Evolutionary conservation across 495 filamentous ascomycete species (phyloP).

Genomic region (Mytilinidion resinicola): DNA sequence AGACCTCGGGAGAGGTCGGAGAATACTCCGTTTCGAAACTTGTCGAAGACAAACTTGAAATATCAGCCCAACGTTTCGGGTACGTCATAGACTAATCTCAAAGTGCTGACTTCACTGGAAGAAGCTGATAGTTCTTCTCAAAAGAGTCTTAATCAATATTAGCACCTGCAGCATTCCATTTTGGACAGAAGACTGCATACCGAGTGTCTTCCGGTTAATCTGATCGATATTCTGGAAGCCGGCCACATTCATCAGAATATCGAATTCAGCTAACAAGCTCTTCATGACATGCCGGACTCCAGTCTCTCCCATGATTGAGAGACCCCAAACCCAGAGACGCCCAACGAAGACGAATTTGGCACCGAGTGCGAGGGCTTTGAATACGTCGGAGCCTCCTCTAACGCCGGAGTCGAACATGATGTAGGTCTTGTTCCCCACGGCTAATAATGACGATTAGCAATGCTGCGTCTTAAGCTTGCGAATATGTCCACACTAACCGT

Average conservation of each 20-base stretch:
- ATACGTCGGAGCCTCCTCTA: slow-evolving; percentile 43
- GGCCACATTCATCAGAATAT: slow-evolving; percentile 60
- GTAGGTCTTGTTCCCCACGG: slow-evolving; percentile 41
- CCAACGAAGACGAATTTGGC: slow-evolving; percentile 50
- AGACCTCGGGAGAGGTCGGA: no score
- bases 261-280: slow-evolving; percentile 58
- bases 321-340: slow-evolving; percentile 44
- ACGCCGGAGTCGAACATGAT: slow-evolving; percentile 48
- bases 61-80: no score
- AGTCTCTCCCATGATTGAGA: slow-evolving; percentile 47
- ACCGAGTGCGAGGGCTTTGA: slow-evolving; percentile 49
- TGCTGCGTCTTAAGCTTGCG: no score
- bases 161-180: slow-evolving; percentile 5
- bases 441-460: neutral
- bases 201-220: slow-evolving; percentile 42
- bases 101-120: slow-evolving; percentile 19
- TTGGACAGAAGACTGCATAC: slow-evolving; percentile 14
- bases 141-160: slow-evolving; percentile 36
- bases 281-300: slow-evolving; percentile 61
- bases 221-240: slow-evolving; percentile 51
- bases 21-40: no score
- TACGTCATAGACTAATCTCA: no score
- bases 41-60: no score
- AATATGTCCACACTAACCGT: neutral
- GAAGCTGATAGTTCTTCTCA: slow-evolving; percentile 40